A percentile compares a stretch with the other conserved stretches of the same genome.
These are phyloP conservation scores for Podospora australis DNA, from an alignment of 495 filamentous ascomycete genomes.

Conservation along the genomic window DNA sequence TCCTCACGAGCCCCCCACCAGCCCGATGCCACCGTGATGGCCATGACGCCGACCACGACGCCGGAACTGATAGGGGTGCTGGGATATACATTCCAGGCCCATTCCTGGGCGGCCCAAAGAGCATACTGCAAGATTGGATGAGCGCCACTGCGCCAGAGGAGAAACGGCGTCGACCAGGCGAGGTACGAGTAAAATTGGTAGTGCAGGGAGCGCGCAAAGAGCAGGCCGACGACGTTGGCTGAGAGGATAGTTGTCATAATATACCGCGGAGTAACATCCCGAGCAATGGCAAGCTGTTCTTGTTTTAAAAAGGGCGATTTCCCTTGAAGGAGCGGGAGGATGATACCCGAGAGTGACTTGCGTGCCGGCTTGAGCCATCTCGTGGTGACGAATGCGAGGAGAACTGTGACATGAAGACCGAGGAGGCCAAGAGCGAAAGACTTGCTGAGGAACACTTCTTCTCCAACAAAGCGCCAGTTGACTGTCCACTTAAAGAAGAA, in stretches of 20 bases:
- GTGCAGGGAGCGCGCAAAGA: slow-evolving; percentile 87
- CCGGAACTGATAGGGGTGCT: slow-evolving; percentile 74
- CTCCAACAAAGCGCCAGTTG: slow-evolving; percentile 90
- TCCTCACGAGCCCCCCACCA: slow-evolving; percentile 55
- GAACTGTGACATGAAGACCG: slow-evolving; percentile 56
- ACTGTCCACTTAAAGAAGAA: slow-evolving; percentile 99
- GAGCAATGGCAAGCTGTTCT: slow-evolving; percentile 48
- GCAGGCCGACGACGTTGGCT: slow-evolving; percentile 74
- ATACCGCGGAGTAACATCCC: slow-evolving; percentile 62
- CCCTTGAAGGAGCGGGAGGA: slow-evolving; percentile 46
- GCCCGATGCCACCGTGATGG: slow-evolving; percentile 53
- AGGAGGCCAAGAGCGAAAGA: slow-evolving; percentile 65
- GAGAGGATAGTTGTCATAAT: slow-evolving; percentile 73
- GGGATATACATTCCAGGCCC: slow-evolving; percentile 96
- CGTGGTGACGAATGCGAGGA: slow-evolving; percentile 53
- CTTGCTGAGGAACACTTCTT: slow-evolving; percentile 72
- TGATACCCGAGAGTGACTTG: slow-evolving; percentile 38
- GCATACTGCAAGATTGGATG: slow-evolving; percentile 65
- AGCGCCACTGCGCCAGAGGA: slow-evolving; percentile 75
- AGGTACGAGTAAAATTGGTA: slow-evolving; percentile 97
- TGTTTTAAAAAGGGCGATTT: slow-evolving; percentile 46
- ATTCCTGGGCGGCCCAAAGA: slow-evolving; percentile 82
- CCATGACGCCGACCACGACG: slow-evolving; percentile 67
- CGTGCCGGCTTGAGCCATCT: slow-evolving; percentile 44
- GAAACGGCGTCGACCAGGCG: slow-evolving; percentile 84